Evolutionary conservation across 1,139 yeast species (phyloP), one percentile per base, ranked within the genome.

Genomic region (Diutina mesorugosa): DNA sequence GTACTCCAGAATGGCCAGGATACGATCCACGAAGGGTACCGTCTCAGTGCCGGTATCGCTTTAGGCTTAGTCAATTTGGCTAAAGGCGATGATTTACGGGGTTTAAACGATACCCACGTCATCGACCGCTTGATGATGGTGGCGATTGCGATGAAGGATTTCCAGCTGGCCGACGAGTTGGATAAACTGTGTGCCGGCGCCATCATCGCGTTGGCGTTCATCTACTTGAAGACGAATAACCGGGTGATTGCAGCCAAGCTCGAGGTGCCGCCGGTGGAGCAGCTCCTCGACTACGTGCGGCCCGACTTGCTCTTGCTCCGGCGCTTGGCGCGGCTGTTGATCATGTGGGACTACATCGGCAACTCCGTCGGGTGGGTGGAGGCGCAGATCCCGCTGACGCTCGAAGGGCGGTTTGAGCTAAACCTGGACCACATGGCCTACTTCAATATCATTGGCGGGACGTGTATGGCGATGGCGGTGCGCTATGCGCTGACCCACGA

Each of bases 41-140:
- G 95, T 59, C 72, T 91, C 45, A 88, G 96, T 0, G 93, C 96
- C 0, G 99, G 99, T 0, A 79, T 93, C 54, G 82, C 97, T 0
- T 69, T 91, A 30, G 99, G 99, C 0, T 80, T 84, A 60, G 85
- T 91, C n/a, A 90, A 91, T 65, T 69, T 90, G 46, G 97, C 95
- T 1, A 81, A 82, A 61, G 96, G 96, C 0, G 77, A 79, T 58
- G 82, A 80, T 59, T 70, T 85, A 56, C 73, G 79, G 55, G 86
- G 87, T 0, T 70, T 84, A 51, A 78, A 81, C 61, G 96, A 88
- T 65, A 80, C 88, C 0, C 85, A 80, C 63, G 80, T 89, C 3
- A 80, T 85, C n/a, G 90, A 86, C 59, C 76, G 74, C 57, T 71
- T 91, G 53, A 67, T 88, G 47, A 73, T 83, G 0, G 70, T 85